phyloP scores from a whole-genome alignment of 352 stramenopile species.

The Phytophthora pinifolia region DNA sequence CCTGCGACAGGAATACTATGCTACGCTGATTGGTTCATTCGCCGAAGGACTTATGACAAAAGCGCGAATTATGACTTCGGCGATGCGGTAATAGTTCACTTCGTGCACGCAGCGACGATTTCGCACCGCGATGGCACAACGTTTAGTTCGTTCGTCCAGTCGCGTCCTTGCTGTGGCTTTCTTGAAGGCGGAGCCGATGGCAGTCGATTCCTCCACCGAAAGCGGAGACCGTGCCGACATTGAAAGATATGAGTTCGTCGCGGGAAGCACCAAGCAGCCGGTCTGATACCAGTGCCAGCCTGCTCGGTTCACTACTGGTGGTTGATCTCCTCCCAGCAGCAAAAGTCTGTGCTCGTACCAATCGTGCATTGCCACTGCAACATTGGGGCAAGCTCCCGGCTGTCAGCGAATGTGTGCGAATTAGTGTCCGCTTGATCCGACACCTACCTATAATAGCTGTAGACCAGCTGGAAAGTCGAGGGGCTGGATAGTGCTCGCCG shows the following conservation, averaged over 20 bases:
- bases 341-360: slow-evolving; percentile 4
- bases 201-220: slow-evolving; percentile 10
- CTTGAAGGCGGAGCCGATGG: slow-evolving; percentile 1
- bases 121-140: too few species aligned
- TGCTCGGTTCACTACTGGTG: slow-evolving; percentile 5
- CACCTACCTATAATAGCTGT: background rate
- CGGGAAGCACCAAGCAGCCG: slow-evolving; percentile 3
- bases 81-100: background rate
- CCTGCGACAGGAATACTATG: background rate
- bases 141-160: slow-evolving; percentile 30
- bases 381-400: slow-evolving; percentile 1
- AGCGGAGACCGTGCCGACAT: background rate
- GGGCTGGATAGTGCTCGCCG: slow-evolving; percentile 15
- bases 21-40: background rate
- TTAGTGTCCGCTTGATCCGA: slow-evolving; percentile 21
- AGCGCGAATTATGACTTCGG: background rate
- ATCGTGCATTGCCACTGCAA: background rate
- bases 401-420: slow-evolving; percentile 3
- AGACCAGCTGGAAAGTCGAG: too few species aligned
- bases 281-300: background rate
- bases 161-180: background rate
- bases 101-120: slow-evolving; percentile 10
- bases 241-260: slow-evolving; percentile 15
- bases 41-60: background rate
- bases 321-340: background rate